Base-by-base conservation (phyloP, 768 basidiomycete genomes). In the Leccinum barrowsii region DNA sequence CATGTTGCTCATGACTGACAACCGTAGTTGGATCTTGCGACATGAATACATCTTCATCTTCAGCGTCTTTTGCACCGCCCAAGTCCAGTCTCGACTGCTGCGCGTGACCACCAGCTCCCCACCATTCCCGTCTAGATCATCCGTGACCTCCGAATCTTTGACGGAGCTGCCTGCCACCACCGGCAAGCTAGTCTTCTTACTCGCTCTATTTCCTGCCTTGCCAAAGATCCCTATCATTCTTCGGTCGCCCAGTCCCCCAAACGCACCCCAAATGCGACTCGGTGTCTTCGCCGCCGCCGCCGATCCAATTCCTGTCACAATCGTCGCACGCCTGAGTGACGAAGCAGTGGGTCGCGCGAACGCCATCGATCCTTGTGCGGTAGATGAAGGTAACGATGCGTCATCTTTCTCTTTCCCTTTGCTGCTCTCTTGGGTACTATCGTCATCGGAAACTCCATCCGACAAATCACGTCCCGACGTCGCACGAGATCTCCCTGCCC, bases 111-210 rank as follows among this genome's bases (percentile, higher is more conserved):
- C 26, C 53, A 28, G 26, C n/a, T 49, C 24, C 56, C 28, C 7
- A 22, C 17, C 50, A 46, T 26, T 51, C 26, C 7, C 0, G 26
- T 28, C 26, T 2, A 28, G 7, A 28, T 28, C 37, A 17, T 17
- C 57, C 7, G 24, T 49, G 4, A 19, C 32, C 3, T 59, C 63
- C 30, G 68, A 70, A 11, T 71, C 76, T 60, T 82, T 82, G 56
- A 78, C 76, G 3, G 80, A 79, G 57, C 80, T 82, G 5, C 73
- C 81, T 53, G 67, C 68, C 7, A 81, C 80, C 22, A 72, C 73
- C 2, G 80, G 79, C 49, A 82, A 60, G 34, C 65, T 76, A n/a
- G 76, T 72, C 65, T 76, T 75, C 70, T 75, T 76, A 62, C 79
- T 82, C 19, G 70, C 78, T 52, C 70, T 71, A 24, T 66, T 62